These are phyloP conservation scores for Alternaria triticina DNA, from an alignment of 2,329 filamentous ascomycete species.

Conservation along the genomic window DNA sequence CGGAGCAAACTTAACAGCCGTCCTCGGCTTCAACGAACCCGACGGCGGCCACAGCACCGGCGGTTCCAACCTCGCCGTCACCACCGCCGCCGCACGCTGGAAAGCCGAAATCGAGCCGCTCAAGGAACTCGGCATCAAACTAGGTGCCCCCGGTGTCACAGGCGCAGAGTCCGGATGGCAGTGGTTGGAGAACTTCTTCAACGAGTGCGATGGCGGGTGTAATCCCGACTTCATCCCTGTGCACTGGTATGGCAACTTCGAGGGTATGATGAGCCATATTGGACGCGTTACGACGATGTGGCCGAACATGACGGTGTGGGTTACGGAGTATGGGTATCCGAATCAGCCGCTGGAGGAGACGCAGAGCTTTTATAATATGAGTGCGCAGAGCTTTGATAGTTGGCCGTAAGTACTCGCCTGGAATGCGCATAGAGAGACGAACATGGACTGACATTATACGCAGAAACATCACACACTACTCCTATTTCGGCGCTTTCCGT, in stretches of 20 bases:
- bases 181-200: slow-evolving; percentile 73
- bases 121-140: slow-evolving; percentile 64
- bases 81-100: slow-evolving; percentile 71
- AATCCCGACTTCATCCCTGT: slow-evolving; percentile 58
- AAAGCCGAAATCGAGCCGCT: slow-evolving; percentile 74
- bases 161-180: slow-evolving; percentile 64
- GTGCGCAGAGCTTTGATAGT: slow-evolving; percentile 70
- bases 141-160: slow-evolving; percentile 75
- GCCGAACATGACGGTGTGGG: slow-evolving; percentile 68
- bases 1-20: slow-evolving; percentile 67
- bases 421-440: too few species aligned
- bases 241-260: slow-evolving; percentile 69
- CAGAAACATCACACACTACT: slow-evolving; percentile 70
- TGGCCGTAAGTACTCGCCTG: slow-evolving; percentile 56
- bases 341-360: slow-evolving; percentile 63
- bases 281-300: slow-evolving; percentile 62
- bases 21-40: slow-evolving; percentile 82
- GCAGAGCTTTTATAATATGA: slow-evolving; percentile 72
- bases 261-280: slow-evolving; percentile 70
- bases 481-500: slow-evolving; percentile 78
- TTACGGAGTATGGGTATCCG: slow-evolving; percentile 75
- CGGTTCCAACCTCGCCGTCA: slow-evolving; percentile 67
- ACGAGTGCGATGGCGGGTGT: slow-evolving; percentile 59
- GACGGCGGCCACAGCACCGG: slow-evolving; percentile 64
- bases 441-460: too few species aligned